phyloP scores from a whole-genome alignment of 768 basidiomycete genomes.

The Trametes elegans region DNA sequence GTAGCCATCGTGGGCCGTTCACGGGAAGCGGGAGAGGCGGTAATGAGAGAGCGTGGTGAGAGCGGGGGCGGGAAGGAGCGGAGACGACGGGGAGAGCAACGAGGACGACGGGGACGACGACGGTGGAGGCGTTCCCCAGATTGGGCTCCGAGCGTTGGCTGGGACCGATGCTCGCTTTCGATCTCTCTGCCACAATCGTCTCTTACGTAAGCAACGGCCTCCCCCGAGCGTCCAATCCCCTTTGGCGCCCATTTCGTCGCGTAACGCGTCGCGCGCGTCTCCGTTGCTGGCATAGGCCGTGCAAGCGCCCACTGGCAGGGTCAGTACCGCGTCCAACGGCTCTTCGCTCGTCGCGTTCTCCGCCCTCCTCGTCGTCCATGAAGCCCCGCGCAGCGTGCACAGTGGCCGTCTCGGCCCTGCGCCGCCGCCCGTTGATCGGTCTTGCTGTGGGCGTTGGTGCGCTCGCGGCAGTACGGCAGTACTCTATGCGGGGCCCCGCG shows the following conservation, averaged over 20 bases:
- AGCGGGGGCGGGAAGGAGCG: neutral
- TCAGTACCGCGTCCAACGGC: neutral
- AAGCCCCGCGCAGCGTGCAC: conserved; percentile 14
- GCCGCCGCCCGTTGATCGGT: conserved; percentile 9
- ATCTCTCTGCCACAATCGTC: neutral
- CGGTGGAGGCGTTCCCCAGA: conserved; percentile 11
- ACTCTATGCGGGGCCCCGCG: neutral
- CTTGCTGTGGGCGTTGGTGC: conserved; percentile 10
- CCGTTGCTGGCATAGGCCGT: too few species aligned
- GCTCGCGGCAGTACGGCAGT: conserved; percentile 4
- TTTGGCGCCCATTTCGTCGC: neutral
- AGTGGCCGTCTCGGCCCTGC: conserved; percentile 14
- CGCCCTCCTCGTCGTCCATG: conserved; percentile 8
- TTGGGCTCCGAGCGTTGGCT: conserved; percentile 4
- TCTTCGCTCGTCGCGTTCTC: neutral
- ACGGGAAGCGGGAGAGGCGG: neutral
- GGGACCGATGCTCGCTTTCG: conserved; percentile 3
- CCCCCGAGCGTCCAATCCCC: neutral
- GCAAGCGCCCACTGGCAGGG: neutral
- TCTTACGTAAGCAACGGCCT: conserved; percentile 1
- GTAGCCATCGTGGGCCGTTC: conserved; percentile 8
- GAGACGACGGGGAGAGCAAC: neutral
- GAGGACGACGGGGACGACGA: conserved; percentile 1
- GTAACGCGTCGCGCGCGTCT: neutral
- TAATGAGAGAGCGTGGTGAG: neutral